Evolutionary conservation across 768 basidiomycete genomes (phyloP).

Genomic region (Leccinum olivaceopallidum): DNA sequence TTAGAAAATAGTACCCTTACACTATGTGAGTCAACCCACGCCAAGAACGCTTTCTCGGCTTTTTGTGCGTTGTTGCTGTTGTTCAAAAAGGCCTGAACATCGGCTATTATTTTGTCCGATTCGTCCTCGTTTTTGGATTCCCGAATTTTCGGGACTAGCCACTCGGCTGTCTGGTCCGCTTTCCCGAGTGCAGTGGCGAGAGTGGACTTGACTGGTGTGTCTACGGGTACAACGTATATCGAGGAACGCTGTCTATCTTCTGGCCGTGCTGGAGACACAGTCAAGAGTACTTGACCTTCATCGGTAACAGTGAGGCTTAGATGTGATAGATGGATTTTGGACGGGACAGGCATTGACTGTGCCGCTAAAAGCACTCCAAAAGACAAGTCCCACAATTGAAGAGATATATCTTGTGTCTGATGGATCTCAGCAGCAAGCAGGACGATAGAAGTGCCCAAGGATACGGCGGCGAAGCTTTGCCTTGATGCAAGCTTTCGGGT

Average conservation of each 20-base stretch:
- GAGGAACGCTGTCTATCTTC: conserved; percentile 41
- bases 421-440: conserved; percentile 49
- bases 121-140: conserved; percentile 19
- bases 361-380: conserved; percentile 64
- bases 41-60: conserved; percentile 61
- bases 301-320: conserved; percentile 35
- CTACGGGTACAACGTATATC: conserved; percentile 60
- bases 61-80: conserved; percentile 44
- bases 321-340: conserved; percentile 35
- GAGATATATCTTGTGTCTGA: conserved; percentile 41
- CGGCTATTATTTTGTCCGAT: conserved; percentile 36
- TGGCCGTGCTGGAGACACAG: conserved; percentile 36
- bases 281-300: conserved; percentile 52
- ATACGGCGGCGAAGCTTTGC: conserved; percentile 39
- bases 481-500: conserved; percentile 11
- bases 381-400: conserved; percentile 70
- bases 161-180: conserved; percentile 42
- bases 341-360: conserved; percentile 51
- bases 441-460: conserved; percentile 58
- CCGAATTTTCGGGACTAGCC: conserved; percentile 37
- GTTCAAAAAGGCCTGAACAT: conserved; percentile 41
- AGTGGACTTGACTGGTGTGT: conserved; percentile 53
- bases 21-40: conserved; percentile 51
- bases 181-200: conserved; percentile 65
- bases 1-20: conserved; percentile 3